These are phyloP conservation scores for Vitis cinerea DNA, from an alignment of 164 flowering plant species.

Conservation along the genomic window DNA sequence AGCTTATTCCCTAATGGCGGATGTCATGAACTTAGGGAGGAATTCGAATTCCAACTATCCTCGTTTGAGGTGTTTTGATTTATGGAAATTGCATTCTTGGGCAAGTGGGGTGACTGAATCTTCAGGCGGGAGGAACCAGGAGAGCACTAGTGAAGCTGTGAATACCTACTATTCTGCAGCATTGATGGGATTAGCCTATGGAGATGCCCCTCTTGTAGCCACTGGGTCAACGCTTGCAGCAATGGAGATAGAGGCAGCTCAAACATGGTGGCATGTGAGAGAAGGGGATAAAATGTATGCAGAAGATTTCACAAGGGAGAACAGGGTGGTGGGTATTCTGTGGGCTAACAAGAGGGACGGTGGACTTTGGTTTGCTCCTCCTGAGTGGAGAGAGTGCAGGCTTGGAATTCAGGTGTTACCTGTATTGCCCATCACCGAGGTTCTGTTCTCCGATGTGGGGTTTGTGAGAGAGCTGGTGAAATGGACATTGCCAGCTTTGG, in stretches of 20 bases:
- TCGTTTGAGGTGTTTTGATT: conserved; percentile 77
- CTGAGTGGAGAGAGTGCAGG: conserved; percentile 82
- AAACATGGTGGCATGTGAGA: conserved; percentile 86
- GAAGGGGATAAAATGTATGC: conserved; percentile 55
- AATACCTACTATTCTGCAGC: conserved; percentile 90
- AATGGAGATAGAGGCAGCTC: conserved; percentile 69
- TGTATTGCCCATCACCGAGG: conserved; percentile 69
- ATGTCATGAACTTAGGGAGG: conserved; percentile 68
- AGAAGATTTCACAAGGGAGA: conserved; percentile 58
- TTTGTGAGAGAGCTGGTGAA: conserved; percentile 60
- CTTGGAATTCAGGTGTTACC: conserved; percentile 88
- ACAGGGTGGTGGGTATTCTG: conserved; percentile 77
- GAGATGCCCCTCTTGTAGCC: conserved; percentile 71
- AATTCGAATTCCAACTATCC: conserved; percentile 46
- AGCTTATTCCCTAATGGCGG: conserved; percentile 79
- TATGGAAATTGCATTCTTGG: conserved; percentile 93
- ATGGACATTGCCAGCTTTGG: conserved; percentile 73
- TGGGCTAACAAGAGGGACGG: conserved; percentile 91
- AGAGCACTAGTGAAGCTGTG: conserved; percentile 89
- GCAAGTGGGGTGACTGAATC: conserved; percentile 83
- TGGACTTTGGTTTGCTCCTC: conserved; percentile 86
- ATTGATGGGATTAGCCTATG: conserved; percentile 83
- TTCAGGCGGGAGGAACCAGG: conserved; percentile 80
- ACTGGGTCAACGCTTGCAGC: conserved; percentile 74
- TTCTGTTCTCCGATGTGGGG: conserved; percentile 54